Conservation (phyloP, 2,329 filamentous ascomycete species). For the Acarospora socialis region DNA sequence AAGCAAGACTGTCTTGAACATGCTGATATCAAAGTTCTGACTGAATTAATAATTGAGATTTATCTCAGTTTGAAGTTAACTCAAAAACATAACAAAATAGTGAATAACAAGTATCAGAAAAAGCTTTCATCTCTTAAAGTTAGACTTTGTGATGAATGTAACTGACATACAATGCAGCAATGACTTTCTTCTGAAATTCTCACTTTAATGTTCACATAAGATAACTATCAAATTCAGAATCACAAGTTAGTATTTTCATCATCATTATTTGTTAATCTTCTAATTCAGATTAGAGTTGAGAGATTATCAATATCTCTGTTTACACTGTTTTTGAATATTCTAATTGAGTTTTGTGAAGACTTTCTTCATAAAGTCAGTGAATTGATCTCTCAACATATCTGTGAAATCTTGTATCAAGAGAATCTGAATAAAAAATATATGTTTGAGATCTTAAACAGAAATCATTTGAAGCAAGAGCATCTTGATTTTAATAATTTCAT, state of each 20-base stretch:
- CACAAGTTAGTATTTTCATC: conserved; percentile 1
- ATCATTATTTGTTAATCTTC: not conserved
- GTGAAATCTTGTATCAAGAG: conserved; percentile 2
- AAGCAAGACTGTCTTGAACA: not conserved
- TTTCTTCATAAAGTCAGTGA: conserved; percentile 2
- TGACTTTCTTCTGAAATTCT: conserved; percentile 1
- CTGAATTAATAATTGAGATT: conserved; percentile 3
- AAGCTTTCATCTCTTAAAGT: conserved; percentile 1
- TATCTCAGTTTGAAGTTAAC: conserved; percentile 1
- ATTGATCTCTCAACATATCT: conserved; percentile 3
- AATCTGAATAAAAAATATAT: conserved; percentile 2
- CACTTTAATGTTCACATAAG: not conserved
- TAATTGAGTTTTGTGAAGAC: conserved; percentile 3
- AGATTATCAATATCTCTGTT: conserved; percentile 1
- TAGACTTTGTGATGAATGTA: conserved; percentile 1
- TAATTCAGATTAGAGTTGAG: conserved; percentile 2
- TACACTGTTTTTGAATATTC: conserved; percentile 2
- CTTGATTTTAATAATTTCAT: conserved; percentile 2
- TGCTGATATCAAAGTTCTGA: not conserved
- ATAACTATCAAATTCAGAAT: conserved; percentile 1
- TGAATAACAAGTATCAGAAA: not conserved
- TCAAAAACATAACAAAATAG: not conserved
- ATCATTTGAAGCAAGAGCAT: conserved; percentile 1
- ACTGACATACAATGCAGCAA: conserved; percentile 4
- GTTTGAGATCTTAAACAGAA: conserved; percentile 3